Conservation (phyloP, 164 flowering plant species). For the Aristolochia californica region DNA sequence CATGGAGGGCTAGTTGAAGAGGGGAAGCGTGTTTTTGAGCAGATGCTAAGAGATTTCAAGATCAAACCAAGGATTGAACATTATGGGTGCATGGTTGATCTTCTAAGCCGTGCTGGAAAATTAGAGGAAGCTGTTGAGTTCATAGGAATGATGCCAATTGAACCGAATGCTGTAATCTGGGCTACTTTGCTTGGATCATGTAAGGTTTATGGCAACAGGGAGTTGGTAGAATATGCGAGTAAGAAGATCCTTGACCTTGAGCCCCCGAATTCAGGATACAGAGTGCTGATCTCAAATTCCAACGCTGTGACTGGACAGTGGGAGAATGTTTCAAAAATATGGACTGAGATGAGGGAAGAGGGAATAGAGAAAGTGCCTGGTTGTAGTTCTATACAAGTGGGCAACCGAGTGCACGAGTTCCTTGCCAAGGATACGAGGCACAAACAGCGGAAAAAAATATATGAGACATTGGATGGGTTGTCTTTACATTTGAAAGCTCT, state of each 20-base stretch:
- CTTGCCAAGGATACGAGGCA: constrained; percentile 33
- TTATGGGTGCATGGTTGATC: constrained; percentile 48
- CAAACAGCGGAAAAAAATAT: constrained; percentile 25
- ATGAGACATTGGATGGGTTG: constrained; percentile 21
- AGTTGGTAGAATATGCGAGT: constrained; percentile 19
- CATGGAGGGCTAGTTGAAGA: constrained; percentile 49
- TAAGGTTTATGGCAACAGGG: constrained; percentile 24
- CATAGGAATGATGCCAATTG: constrained; percentile 38
- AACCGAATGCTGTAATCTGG: constrained; percentile 49
- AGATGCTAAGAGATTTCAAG: constrained; percentile 24
- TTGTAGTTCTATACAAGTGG: constrained; percentile 47
- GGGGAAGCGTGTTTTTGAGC: constrained; percentile 26
- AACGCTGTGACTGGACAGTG: constrained; percentile 33
- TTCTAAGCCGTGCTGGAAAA: constrained; percentile 43
- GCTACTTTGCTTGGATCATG: constrained; percentile 37
- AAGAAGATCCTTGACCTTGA: constrained; percentile 30
- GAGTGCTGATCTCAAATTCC: constrained; percentile 30
- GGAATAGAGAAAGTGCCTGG: constrained; percentile 40
- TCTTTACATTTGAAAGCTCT: constrained; percentile 20
- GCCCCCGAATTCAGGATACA: constrained; percentile 36
- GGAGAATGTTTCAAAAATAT: constrained; percentile 23
- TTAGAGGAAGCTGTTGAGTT: constrained; percentile 36
- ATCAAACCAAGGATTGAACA: constrained; percentile 39
- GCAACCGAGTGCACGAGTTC: constrained; percentile 34
- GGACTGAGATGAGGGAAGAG: constrained; percentile 28